These are phyloP conservation scores for Pseudocercospora musae DNA, from an alignment of 2,329 filamentous ascomycete species.

Conservation along the genomic window DNA sequence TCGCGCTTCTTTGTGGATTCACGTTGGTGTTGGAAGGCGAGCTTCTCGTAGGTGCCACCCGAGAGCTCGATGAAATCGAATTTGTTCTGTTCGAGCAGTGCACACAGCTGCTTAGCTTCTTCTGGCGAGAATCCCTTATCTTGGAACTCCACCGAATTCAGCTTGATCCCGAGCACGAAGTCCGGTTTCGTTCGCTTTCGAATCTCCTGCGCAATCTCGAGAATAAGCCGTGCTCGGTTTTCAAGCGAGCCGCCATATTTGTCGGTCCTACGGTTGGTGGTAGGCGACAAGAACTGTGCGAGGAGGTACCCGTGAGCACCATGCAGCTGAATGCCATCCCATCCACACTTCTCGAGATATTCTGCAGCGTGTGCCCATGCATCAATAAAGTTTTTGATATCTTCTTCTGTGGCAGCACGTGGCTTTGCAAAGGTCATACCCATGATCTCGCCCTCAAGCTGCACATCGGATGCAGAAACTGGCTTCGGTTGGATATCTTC, in stretches of 20 bases:
- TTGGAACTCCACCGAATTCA: conserved; percentile 57
- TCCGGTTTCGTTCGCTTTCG: conserved; percentile 36
- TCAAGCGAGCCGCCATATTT: conserved; percentile 44
- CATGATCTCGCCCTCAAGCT: conserved; percentile 43
- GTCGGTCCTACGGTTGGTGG: conserved; percentile 44
- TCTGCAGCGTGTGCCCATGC: conserved; percentile 61
- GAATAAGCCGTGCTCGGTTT: conserved; percentile 43
- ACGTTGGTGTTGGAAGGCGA: conserved; percentile 51
- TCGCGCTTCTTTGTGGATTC: conserved; percentile 52
- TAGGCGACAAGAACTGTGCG: conserved; percentile 44
- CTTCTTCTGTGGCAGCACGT: conserved; percentile 51
- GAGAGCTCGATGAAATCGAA: conserved; percentile 60
- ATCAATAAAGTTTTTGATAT: conserved; percentile 57
- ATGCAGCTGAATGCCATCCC: conserved; percentile 49
- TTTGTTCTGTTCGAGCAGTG: conserved; percentile 45
- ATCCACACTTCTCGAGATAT: conserved; percentile 62
- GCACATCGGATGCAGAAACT: conserved; percentile 51
- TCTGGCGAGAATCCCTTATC: conserved; percentile 51
- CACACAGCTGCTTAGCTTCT: conserved; percentile 43
- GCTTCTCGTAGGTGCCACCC: conserved; percentile 58
- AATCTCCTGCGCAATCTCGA: conserved; percentile 41
- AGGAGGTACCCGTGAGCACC: conserved; percentile 46
- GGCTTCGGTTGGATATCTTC: conserved; percentile 48
- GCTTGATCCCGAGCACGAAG: conserved; percentile 56
- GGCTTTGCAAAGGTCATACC: conserved; percentile 54